These are phyloP conservation scores for Chytriomyces sp. DNA, from an alignment of 192 early-diverging fungal species.

Conservation along the genomic window DNA sequence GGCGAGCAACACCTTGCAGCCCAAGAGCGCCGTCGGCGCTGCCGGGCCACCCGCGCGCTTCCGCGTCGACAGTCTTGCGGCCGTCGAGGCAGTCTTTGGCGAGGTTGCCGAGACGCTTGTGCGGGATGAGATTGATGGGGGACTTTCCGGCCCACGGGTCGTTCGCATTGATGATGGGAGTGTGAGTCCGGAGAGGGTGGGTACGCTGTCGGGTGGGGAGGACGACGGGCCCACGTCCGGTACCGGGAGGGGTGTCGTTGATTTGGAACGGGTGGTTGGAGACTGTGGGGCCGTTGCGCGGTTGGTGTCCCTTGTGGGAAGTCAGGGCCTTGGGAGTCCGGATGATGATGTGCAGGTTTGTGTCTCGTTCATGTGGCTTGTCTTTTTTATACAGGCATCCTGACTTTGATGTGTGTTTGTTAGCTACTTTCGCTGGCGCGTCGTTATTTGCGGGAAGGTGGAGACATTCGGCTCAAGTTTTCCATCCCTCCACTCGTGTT, in stretches of 20 bases:
- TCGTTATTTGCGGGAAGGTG: conserved; percentile 86
- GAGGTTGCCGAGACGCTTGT: conserved; percentile 79
- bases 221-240: neutral
- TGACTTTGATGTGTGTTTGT: conserved; percentile 15
- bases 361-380: neutral
- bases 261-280: conserved; percentile 88
- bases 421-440: conserved; percentile 76
- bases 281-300: conserved; percentile 88
- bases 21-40: conserved; percentile 22
- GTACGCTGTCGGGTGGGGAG: neutral
- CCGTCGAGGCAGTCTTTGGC: conserved; percentile 78
- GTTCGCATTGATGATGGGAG: conserved; percentile 18
- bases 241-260: conserved; percentile 55
- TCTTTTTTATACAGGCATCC: neutral
- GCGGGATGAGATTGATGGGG: conserved; percentile 78
- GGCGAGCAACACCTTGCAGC: neutral
- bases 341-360: conserved; percentile 70
- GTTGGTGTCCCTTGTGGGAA: conserved; percentile 52
- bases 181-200: conserved; percentile 15
- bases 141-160: conserved; percentile 50
- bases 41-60: conserved; percentile 37
- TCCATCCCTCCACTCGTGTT: conserved; percentile 88
- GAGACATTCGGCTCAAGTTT: conserved; percentile 86
- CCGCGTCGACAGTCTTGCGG: conserved; percentile 66
- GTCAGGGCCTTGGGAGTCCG: conserved; percentile 47